Base-by-base conservation (phyloP, 2,329 filamentous ascomycete species). In the Truncatella angustata region DNA sequence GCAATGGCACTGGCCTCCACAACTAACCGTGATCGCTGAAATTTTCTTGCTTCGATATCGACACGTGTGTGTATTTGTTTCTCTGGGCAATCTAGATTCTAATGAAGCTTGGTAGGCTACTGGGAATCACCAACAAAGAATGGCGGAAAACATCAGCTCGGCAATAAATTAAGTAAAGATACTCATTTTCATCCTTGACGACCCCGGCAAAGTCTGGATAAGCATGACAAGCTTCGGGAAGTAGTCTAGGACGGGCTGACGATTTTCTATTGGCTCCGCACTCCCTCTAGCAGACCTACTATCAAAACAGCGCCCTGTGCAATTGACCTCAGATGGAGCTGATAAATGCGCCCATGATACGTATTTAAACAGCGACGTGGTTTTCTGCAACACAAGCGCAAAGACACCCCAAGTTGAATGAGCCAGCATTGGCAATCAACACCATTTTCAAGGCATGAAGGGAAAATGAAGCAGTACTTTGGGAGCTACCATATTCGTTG, bases 341-440 rank as follows among this genome's bases (percentile, higher is more conserved):
- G 74, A 79, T 54, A 58, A 58, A 34, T 77, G 75, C 72, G 21
- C 24, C 24, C 47, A 50, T 12, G 47, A 40, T 2, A 53, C 82
- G 0, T 82, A 79, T 52, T 70, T 64, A 20, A 75, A 80, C 20
- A 79, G 74, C 0, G 67, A 79, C 44, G 66, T 81, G 6, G 61
- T 68, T 0, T 80, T 84, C 54, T 79, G 75, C 45, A 81, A 79
- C 0, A 78, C 79, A 1, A 84, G 80, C 52, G 81, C 81, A n/a
- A 0, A 75, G 83, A n/a, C 78, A 82, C 35, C 78, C 77, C 78
- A 80, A 55, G 62, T 73, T 61, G 24, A 40, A 7, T 5, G 0
- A 4, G 3, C 4, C 2, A 12, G 16, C 20, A 7, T 10, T 3
- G 23, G 7, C 10, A 20, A 24, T 47, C 73, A 80, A 57, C 78